Conservation (phyloP, 2,329 filamentous ascomycete genomes). For the Tolypocladium sp. region DNA sequence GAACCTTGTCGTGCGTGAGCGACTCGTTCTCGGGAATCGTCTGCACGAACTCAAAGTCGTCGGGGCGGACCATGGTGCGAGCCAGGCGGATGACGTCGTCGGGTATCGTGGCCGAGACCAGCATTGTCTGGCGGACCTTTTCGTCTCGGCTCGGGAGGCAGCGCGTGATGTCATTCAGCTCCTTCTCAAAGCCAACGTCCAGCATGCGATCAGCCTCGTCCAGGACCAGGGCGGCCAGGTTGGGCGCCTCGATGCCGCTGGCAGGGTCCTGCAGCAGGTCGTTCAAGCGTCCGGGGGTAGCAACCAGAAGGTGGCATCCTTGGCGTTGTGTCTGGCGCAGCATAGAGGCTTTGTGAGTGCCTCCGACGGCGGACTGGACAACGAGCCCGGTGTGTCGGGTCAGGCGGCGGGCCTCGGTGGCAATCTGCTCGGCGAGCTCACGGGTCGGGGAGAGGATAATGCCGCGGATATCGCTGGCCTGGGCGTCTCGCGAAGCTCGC, state of each 20-base stretch:
- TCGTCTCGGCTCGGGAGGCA: slow-evolving; percentile 53
- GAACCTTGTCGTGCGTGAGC: slow-evolving; percentile 76
- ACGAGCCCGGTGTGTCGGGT: slow-evolving; percentile 55
- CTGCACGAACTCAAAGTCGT: slow-evolving; percentile 79
- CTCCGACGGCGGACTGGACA: slow-evolving; percentile 76
- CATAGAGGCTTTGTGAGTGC: slow-evolving; percentile 66
- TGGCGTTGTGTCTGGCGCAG: slow-evolving; percentile 58
- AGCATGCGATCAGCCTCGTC: slow-evolving; percentile 98
- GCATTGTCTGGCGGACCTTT: slow-evolving; percentile 75
- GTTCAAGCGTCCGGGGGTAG: slow-evolving; percentile 78
- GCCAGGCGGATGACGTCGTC: slow-evolving; percentile 74
- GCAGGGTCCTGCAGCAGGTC: slow-evolving; percentile 65
- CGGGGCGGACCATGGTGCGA: slow-evolving; percentile 63
- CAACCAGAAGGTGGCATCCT: slow-evolving; percentile 84
- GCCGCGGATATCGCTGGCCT: slow-evolving; percentile 53
- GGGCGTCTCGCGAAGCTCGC: slow-evolving; percentile 22
- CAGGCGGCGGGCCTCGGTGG: slow-evolving; percentile 66
- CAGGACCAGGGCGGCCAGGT: slow-evolving; percentile 85
- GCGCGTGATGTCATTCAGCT: slow-evolving; percentile 51
- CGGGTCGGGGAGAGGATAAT: slow-evolving; percentile 72
- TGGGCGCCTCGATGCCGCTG: slow-evolving; percentile 59
- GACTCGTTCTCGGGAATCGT: slow-evolving; percentile 76
- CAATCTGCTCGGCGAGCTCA: slow-evolving; percentile 74
- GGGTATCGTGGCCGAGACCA: slow-evolving; percentile 93
- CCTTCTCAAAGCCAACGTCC: slow-evolving; percentile 76